Conservation (phyloP, 441 rosid species). For the Gossypium lobatum region DNA sequence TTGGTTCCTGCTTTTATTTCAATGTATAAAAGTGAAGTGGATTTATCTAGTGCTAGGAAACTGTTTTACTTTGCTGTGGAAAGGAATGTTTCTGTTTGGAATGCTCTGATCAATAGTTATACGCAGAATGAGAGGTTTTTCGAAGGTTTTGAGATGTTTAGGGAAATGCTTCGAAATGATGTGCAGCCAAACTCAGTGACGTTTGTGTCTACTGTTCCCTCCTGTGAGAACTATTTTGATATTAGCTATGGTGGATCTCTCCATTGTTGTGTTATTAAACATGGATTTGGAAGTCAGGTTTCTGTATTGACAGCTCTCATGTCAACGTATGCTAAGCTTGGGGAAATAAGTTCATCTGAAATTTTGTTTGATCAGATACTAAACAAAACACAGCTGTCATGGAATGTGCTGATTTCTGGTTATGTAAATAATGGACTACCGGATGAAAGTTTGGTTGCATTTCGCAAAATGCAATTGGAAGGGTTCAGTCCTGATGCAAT, state of each 20-base stretch:
- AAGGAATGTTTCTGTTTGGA: conserved; percentile 35
- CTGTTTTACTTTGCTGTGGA: conserved; percentile 28
- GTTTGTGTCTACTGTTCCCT: conserved; percentile 40
- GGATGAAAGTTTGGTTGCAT: conserved; percentile 30
- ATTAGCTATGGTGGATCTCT: conserved; percentile 28
- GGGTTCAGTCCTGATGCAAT: conserved; percentile 34
- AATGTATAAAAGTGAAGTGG: conserved; percentile 33
- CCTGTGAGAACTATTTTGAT: conserved; percentile 21
- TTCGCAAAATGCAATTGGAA: conserved; percentile 31
- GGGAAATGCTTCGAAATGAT: conserved; percentile 23
- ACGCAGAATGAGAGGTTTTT: conserved; percentile 27
- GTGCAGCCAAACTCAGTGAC: conserved; percentile 34
- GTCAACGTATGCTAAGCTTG: conserved; percentile 27
- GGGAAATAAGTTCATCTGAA: conserved; percentile 21
- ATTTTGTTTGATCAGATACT: conserved; percentile 30
- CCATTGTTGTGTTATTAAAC: conserved; percentile 37
- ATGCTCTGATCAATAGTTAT: conserved; percentile 39
- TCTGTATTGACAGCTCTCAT: conserved; percentile 33
- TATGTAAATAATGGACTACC: conserved; percentile 23
- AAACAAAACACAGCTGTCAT: conserved; percentile 23
- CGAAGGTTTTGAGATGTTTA: conserved; percentile 35
- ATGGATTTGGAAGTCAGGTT: conserved; percentile 28
- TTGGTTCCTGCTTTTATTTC: conserved; percentile 47
- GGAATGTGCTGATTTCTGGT: conserved; percentile 32
- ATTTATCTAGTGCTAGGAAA: conserved; percentile 26